Conservation (phyloP, 768 basidiomycete species). For the Baorangia bicolor region DNA sequence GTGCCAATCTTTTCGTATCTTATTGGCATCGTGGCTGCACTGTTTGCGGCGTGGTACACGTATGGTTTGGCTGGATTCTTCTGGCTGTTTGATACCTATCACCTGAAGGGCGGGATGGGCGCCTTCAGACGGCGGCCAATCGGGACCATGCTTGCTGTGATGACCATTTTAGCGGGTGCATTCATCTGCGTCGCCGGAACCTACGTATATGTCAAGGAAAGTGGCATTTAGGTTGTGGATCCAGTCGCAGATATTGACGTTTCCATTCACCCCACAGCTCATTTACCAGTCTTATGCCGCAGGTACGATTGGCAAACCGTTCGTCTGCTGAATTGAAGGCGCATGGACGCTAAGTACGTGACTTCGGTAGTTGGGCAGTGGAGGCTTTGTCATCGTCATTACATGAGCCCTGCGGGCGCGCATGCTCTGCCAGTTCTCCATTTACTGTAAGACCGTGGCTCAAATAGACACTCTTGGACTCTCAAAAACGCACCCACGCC, state of each 20-base stretch:
- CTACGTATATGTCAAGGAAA: constrained; percentile 51
- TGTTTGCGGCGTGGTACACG: constrained; percentile 61
- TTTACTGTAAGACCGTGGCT: background rate
- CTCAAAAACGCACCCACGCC: background rate
- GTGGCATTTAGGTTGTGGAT: constrained; percentile 1
- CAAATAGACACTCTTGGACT: constrained; percentile 13
- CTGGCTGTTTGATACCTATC: constrained; percentile 50
- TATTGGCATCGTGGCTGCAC: constrained; percentile 50
- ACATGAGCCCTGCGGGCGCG: constrained; percentile 4
- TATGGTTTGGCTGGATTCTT: constrained; percentile 54
- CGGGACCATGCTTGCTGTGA: constrained; percentile 34
- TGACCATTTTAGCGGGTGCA: constrained; percentile 41
- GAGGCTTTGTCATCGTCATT: constrained; percentile 19
- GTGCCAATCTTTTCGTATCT: constrained; percentile 58
- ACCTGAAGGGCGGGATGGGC: constrained; percentile 38
- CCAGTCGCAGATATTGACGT: background rate
- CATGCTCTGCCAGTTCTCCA: background rate
- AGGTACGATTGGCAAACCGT: constrained; percentile 43
- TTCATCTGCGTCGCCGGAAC: constrained; percentile 45
- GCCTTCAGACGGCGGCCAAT: constrained; percentile 34
- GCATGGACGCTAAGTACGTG: constrained; percentile 30
- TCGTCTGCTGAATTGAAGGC: constrained; percentile 25
- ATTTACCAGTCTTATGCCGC: constrained; percentile 44
- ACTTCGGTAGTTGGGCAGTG: constrained; percentile 2
- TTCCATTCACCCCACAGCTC: constrained; percentile 30